Conservation (phyloP, 306 rosid species). For the Quercus suber region DNA sequence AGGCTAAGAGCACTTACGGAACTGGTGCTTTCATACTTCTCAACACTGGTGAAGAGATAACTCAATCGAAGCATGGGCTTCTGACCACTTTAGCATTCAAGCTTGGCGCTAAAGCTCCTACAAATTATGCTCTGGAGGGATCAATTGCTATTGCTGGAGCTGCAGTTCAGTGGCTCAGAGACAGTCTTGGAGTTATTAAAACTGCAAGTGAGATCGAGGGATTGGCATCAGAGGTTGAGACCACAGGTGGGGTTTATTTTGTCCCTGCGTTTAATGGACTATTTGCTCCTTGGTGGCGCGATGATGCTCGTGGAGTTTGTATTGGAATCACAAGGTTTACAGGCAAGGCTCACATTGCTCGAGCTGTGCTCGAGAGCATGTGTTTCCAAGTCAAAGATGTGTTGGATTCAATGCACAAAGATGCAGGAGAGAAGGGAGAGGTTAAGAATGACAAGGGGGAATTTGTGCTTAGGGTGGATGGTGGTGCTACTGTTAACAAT, state of each 20-base stretch:
- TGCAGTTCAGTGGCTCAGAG: slow-evolving; percentile 97
- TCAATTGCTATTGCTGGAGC: slow-evolving; percentile 98
- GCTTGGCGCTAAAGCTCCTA: slow-evolving; percentile 59
- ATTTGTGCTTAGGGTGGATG: slow-evolving; percentile 75
- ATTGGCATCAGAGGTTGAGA: slow-evolving; percentile 59
- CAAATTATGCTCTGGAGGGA: slow-evolving; percentile 89
- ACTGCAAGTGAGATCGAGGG: slow-evolving; percentile 69
- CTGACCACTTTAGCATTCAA: slow-evolving; percentile 75
- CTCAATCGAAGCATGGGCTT: slow-evolving; percentile 72
- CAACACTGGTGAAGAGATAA: slow-evolving; percentile 66
- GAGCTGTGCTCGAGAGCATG: slow-evolving; percentile 93
- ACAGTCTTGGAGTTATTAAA: slow-evolving; percentile 63
- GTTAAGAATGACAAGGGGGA: slow-evolving; percentile 37
- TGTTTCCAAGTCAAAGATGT: slow-evolving; percentile 91
- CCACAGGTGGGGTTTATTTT: slow-evolving; percentile 77
- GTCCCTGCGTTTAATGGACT: slow-evolving; percentile 93
- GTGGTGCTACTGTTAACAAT: slow-evolving; percentile 81
- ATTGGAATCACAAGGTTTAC: slow-evolving; percentile 83
- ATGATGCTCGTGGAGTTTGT: slow-evolving; percentile 90
- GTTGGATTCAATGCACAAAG: slow-evolving; percentile 81
- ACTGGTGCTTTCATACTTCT: slow-evolving; percentile 90
- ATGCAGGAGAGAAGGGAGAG: slow-evolving; percentile 35
- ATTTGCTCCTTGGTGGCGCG: slow-evolving; percentile 98
- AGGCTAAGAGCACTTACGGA: slow-evolving; percentile 92
- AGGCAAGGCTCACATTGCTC: slow-evolving; percentile 76